Percentiles rank a stretch among this genome's conserved stretches.
phyloP scores from a whole-genome alignment of 345 rosid species.

The Salix exigua region DNA sequence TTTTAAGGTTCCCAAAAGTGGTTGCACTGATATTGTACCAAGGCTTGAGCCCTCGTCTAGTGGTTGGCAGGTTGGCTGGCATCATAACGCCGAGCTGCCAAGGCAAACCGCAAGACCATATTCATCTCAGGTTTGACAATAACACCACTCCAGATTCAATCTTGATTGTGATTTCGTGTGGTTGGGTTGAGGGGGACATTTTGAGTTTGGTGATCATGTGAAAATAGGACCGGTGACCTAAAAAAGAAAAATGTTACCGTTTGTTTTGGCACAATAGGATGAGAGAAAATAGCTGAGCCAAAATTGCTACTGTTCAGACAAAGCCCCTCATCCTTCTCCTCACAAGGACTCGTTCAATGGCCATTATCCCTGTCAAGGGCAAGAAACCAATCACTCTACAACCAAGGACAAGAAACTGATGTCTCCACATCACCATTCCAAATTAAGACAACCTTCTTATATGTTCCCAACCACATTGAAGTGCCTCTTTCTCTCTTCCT shows the following conservation, averaged over 20 bases:
- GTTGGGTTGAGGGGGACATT: background rate
- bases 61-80: background rate
- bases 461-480: background rate
- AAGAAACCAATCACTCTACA: constrained; percentile 22
- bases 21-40: no score
- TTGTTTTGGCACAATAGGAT: constrained; percentile 1
- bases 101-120: background rate
- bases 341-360: constrained; percentile 49
- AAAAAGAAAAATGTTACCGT: background rate
- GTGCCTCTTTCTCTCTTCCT: background rate
- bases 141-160: background rate
- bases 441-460: constrained; percentile 21
- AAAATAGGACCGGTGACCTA: background rate
- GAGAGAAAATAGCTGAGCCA: background rate
- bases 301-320: constrained; percentile 10
- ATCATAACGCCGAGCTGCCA: background rate
- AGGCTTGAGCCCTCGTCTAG: no score
- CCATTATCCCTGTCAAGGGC: constrained; percentile 22
- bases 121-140: background rate
- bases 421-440: constrained; percentile 30
- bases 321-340: constrained; percentile 23
- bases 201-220: background rate
- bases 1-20: no score
- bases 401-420: constrained; percentile 28
- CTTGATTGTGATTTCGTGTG: background rate